Conservation (phyloP, 495 filamentous ascomycete genomes). For the Sporormia fimetaria region DNA sequence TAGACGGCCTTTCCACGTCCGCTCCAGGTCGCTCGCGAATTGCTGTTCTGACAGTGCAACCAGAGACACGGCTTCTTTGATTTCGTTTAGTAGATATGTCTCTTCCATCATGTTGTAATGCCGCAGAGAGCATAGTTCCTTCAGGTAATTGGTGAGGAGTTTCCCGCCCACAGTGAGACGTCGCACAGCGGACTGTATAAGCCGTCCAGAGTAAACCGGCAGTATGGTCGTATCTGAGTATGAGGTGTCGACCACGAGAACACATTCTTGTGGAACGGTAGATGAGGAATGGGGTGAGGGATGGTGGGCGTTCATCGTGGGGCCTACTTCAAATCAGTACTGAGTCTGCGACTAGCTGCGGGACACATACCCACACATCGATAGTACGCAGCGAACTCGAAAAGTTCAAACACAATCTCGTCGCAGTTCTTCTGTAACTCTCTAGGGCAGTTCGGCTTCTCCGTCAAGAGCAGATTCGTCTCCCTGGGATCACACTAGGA, state of each 20-base stretch:
- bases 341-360: conserved; percentile 1
- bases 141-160: conserved; percentile 87
- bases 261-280: conserved; percentile 58
- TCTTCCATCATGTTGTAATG: conserved; percentile 95
- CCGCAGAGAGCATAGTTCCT: conserved; percentile 75
- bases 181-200: conserved; percentile 70
- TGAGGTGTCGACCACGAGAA: conserved; percentile 80
- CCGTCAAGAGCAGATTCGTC: conserved; percentile 71
- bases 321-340: conserved; percentile 33
- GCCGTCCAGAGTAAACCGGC: conserved; percentile 67
- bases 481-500: conserved; percentile 60
- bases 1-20: conserved; percentile 68
- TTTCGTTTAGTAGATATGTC: conserved; percentile 80
- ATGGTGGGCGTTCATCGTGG: conserved; percentile 75
- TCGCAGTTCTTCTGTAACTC: conserved; percentile 79
- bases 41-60: conserved; percentile 49
- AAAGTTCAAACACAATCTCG: conserved; percentile 96
- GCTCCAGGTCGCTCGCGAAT: conserved; percentile 70
- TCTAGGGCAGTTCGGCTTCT: conserved; percentile 79
- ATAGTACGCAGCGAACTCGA: conserved; percentile 81
- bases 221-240: conserved; percentile 92
- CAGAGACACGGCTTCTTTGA: conserved; percentile 85
- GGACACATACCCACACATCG: conserved; percentile 54
- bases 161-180: conserved; percentile 88
- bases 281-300: conserved; percentile 51